Evolutionary conservation across 2,329 filamentous ascomycete species (phyloP).

Genomic region (Neonectria punicea): DNA sequence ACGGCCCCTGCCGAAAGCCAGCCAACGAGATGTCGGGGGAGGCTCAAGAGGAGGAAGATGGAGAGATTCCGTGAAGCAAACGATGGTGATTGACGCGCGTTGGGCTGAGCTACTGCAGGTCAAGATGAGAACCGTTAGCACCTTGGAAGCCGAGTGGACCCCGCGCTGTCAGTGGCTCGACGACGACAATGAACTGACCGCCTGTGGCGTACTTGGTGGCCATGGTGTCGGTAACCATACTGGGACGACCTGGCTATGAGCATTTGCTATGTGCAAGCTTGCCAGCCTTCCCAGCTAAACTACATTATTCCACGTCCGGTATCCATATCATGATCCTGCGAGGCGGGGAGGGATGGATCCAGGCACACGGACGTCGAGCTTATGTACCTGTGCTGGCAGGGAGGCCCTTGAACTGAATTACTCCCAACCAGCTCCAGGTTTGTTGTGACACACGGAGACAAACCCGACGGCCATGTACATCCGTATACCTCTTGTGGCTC

Average conservation of each 20-base stretch:
- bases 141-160: slow-evolving; percentile 16
- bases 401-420: background rate
- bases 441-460: background rate
- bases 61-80: slow-evolving; percentile 4
- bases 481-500: background rate
- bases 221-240: slow-evolving; percentile 39
- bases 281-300: slow-evolving; percentile 1
- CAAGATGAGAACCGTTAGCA: slow-evolving; percentile 38
- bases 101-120: slow-evolving; percentile 37
- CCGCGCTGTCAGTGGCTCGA: slow-evolving; percentile 16
- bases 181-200: slow-evolving; percentile 22
- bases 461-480: slow-evolving; percentile 4
- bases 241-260: slow-evolving; percentile 16
- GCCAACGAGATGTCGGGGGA: slow-evolving; percentile 10
- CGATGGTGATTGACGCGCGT: slow-evolving; percentile 27
- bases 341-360: slow-evolving; percentile 5
- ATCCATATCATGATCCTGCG: background rate
- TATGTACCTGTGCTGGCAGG: background rate
- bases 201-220: slow-evolving; percentile 33
- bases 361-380: background rate
- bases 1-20: slow-evolving; percentile 16
- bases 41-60: slow-evolving; percentile 7
- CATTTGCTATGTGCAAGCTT: background rate
- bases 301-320: background rate
- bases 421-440: background rate